These are phyloP conservation scores for Sporothrix luriei DNA, from an alignment of 2,329 filamentous ascomycete genomes.

Conservation along the genomic window DNA sequence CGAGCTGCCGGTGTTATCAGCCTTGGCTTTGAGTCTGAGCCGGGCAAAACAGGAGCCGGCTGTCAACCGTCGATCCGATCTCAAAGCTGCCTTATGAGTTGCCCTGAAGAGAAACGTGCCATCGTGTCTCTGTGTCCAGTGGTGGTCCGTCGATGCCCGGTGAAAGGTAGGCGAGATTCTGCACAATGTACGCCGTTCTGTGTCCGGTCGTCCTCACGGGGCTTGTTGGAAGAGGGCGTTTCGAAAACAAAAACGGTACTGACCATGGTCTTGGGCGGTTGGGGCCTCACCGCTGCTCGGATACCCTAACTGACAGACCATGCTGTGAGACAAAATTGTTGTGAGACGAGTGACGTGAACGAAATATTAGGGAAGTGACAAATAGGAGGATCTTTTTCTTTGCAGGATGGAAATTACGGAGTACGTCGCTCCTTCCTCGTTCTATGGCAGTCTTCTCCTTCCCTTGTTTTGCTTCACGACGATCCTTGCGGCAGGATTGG, in stretches of 20 bases:
- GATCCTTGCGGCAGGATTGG: conserved; percentile 24
- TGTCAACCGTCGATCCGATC: not conserved
- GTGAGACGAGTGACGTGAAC: not conserved
- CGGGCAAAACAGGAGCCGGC: not conserved
- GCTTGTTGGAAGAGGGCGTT: not conserved
- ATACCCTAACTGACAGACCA: not conserved
- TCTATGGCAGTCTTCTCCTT: not conserved
- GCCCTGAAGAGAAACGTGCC: not conserved
- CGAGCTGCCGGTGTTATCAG: not conserved
- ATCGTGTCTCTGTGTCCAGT: not conserved
- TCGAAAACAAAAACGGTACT: not conserved
- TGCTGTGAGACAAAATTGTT: not conserved
- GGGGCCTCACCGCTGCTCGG: not conserved
- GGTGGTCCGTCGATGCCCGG: not conserved
- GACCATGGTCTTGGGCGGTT: not conserved
- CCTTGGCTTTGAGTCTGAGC: not conserved
- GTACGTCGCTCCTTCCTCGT: not conserved
- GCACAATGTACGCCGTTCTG: not conserved
- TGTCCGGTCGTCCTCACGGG: not conserved
- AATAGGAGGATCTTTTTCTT: conserved; percentile 17
- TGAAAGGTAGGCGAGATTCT: not conserved
- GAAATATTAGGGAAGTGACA: conserved; percentile 4
- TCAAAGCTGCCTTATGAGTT: not conserved
- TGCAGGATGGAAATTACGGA: not conserved
- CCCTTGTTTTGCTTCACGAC: not conserved